Base-by-base conservation (phyloP, 2,329 filamentous ascomycete genomes). In the Fusarium hostae region DNA sequence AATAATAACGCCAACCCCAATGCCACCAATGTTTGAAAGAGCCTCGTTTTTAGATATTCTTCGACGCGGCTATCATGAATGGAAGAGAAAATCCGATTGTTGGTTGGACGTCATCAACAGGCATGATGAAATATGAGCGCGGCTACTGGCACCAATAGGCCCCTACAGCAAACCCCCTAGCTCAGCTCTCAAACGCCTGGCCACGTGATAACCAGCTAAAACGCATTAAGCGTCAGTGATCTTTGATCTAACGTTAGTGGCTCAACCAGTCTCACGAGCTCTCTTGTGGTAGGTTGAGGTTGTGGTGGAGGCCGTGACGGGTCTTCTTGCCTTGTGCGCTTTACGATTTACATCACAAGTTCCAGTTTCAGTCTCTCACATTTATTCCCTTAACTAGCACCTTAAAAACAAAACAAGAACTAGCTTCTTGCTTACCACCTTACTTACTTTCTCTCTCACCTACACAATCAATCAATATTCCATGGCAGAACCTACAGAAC, bases 401-500 rank as follows among this genome's bases (percentile, higher is more conserved):
- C 47, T 43, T 54, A 16, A 66, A 64, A 47, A 26, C 59, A 64
- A 47, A 59, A 16, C 34, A 22, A 34, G 34, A 34, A 44, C 28
- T 40, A n/a, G 7, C 28, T 55, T 50, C 22, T 39, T 44, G 37
- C 32, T 51, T 48, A n/a, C 44, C 34, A 32, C 32, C 37, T 35
- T 35, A 15, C 34, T 16, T 18, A n/a, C n/a, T 20, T 12, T 37
- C 24, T 26, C 22, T 16, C 32, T 22, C 26, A 20, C 47, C 52
- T 41, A 43, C 51, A 28, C 41, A 43, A 30, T 30, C 37, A 55
- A 28, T 37, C 56, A 50, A 58, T 16, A 37, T 62, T 65, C 56
- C 63, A 83, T 84, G 82, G 78, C 79, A 67, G 64, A 76, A 77
- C 32, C 37, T 35, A 61, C 59, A 70, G 76, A 78, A 52, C 78